A percentile compares a stretch with the other conserved stretches of the same genome.
Conservation (phyloP, 345 rosid genomes). For the Alliaria petiolata region DNA sequence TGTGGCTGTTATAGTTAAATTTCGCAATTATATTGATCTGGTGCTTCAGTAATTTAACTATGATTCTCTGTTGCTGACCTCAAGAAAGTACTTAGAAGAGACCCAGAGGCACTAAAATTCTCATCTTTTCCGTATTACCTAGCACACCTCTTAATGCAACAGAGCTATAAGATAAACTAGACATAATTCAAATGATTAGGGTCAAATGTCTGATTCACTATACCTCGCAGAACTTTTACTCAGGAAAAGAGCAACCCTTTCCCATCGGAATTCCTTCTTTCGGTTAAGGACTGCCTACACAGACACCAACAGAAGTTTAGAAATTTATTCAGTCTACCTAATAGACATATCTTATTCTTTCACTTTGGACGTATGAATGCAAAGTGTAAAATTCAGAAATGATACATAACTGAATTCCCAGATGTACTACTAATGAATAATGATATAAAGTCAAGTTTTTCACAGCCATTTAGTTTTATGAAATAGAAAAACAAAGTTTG, state of each 20-base stretch:
- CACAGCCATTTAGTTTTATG: neutral
- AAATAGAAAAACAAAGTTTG: neutral
- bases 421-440: neutral
- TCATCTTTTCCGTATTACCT: neutral
- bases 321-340: neutral
- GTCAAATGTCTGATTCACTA: neutral
- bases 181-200: neutral
- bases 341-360: neutral
- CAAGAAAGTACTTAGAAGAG: neutral
- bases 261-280: conserved; percentile 87
- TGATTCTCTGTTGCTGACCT: neutral
- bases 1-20: neutral
- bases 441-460: neutral
- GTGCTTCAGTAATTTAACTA: neutral
- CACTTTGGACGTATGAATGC: neutral
- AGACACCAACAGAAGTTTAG: conserved; percentile 10
- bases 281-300: conserved; percentile 69
- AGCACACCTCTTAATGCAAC: neutral
- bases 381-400: neutral
- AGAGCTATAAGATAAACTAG: conserved; percentile 8
- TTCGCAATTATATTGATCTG: neutral
- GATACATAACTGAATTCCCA: neutral
- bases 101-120: neutral
- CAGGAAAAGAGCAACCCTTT: conserved; percentile 69
- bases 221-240: conserved; percentile 67